Evolutionary conservation across 1,139 yeast species (phyloP), one percentile per base, ranked within the genome.

Genomic region (Candida sp.): DNA sequence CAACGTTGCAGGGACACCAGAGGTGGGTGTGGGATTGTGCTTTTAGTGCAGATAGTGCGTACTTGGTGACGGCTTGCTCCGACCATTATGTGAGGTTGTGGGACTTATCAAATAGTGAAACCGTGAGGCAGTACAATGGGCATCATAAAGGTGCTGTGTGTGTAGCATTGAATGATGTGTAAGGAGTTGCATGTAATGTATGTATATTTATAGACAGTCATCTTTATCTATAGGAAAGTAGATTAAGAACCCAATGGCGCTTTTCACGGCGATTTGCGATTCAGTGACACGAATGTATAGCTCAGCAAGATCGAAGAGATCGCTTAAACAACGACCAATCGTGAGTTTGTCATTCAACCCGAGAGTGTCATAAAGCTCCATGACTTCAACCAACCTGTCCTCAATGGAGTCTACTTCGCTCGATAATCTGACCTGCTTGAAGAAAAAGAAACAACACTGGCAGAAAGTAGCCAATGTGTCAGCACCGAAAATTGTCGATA

Each of bases 21-120:
- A 76, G 98, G 49, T 96, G 99, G 99, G 99, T 94, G 2, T 94
- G 99, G 99, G 99, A 94, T 69, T 93, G 99, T 72, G 98, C 99
- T 0, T 94, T 96, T 66, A 89, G 97, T 70, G 99, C 99, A 0
- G 99, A 94, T 65, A 88, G 96, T 56, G 99, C 99, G 0, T 94
- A 96, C 66, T 75, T 94, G 54, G 98, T 96, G 4, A 94, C 99
- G 0, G 98, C 98, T 0, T 91, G 98, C 58, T 89, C 97, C 7
- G 99, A 94, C 67, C 98, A 94, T 68, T 94, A 91, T 61, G 98
- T 96, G n/a, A 77, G 99, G 52, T 73, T 94, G 51, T 94, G 99
- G 99, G 99, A 94, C 70, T 79, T 94, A 53, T 86, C 94, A n/a
- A 88, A 96, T 25, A 92, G 97, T 60, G 98, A 93, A 68, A 91